Evolutionary conservation across 176 grass and related monocot species (phyloP), one percentile per base, ranked within the genome.

Genomic region (Aegilops bicornis): DNA sequence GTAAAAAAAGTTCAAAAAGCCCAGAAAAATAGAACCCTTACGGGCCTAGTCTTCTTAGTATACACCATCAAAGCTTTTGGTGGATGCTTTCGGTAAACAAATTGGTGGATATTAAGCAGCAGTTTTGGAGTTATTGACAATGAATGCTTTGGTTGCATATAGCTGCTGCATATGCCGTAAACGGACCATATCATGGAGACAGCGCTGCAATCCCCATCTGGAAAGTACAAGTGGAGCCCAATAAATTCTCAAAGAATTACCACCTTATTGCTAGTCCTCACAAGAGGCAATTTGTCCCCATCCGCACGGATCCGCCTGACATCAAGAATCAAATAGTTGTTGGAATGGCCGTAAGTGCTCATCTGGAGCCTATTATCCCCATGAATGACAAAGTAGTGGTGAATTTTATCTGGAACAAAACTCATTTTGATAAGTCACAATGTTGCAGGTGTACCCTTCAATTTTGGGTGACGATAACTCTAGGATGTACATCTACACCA

Each of bases 201-300:
- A 25, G 22, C 11, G 58, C 58, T 37, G 56, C 54, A 62, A 25
- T 79, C 22, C 77, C 58, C 20, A n/a, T 79, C 6, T 79, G 22
- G 77, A 64, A 63, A 25, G 58, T 79, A 22, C 10, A 42, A 27
- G 77, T 79, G 33, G 20, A 63, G 3, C 32, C 58, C 10, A 39
- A 25, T 16, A 35, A 79, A 12, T 63, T 79, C 58, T 79, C 56
- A 39, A 63, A 79, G 20, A 79, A 39, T 25, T 79, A 79, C 36
- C 77, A 64, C 35, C 56, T 43, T 14, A 64, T 79, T 63, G 77
- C 77, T 7, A 64, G 77, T 40, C 35, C 77, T 64, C 32, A 39
- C 0, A 22, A 63, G 11, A 79, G 58, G 58, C 1, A 16, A 0
- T 64, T 79, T 39, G 1, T 0, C 1, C 33, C 33, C 13, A 79